Evolutionary conservation across 2,329 filamentous ascomycete species (phyloP).

Genomic region (Fusarium dlaminii): DNA sequence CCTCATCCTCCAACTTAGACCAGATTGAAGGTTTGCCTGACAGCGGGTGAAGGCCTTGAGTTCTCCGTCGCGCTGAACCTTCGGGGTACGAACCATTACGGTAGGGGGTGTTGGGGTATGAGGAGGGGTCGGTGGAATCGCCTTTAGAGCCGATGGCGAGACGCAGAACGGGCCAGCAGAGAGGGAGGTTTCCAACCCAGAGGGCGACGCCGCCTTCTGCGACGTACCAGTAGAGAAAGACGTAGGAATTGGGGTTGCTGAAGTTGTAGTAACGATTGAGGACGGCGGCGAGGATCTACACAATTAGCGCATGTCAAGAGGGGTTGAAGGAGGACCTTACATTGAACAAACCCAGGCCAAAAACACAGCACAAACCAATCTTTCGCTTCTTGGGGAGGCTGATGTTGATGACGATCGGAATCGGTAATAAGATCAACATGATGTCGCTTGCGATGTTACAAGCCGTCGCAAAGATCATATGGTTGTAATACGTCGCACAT

Average conservation of each 20-base stretch:
- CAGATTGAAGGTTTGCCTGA: conserved; percentile 40
- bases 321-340: conserved; percentile 12
- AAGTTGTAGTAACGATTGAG: conserved; percentile 72
- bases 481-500: conserved; percentile 57
- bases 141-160: conserved; percentile 47
- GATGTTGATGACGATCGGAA: conserved; percentile 55
- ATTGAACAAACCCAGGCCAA: conserved; percentile 64
- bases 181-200: conserved; percentile 68
- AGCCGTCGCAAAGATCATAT: conserved; percentile 57
- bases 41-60: conserved; percentile 13
- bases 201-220: conserved; percentile 68
- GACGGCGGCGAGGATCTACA: conserved; percentile 64
- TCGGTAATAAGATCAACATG: conserved; percentile 55
- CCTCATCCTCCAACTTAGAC: conserved; percentile 46
- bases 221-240: conserved; percentile 70
- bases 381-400: conserved; percentile 57
- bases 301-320: not conserved
- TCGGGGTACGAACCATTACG: conserved; percentile 29
- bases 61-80: conserved; percentile 30
- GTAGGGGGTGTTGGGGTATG: conserved; percentile 32
- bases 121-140: conserved; percentile 37
- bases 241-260: conserved; percentile 61
- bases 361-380: conserved; percentile 62
- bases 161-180: conserved; percentile 66
- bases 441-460: conserved; percentile 60